Percentiles rank a stretch among this genome's conserved stretches.
phyloP scores from a whole-genome alignment of 73 alveolate genomes.

The Diophrys appendiculata region DNA sequence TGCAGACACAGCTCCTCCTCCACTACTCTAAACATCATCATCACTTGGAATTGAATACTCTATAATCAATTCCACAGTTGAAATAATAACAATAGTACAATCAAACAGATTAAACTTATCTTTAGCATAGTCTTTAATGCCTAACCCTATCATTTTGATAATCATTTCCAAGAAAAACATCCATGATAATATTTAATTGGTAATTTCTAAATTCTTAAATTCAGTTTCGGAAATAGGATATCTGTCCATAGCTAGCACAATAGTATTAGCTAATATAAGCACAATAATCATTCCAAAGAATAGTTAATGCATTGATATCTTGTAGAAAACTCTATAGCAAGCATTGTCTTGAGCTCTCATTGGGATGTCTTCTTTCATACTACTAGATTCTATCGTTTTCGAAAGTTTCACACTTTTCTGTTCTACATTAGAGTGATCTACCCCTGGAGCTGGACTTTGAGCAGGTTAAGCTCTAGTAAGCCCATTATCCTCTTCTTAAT shows the following conservation, averaged over 20 bases:
- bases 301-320: no score
- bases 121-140: conserved; percentile 62
- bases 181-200: conserved; percentile 23
- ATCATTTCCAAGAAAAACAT: conserved; percentile 65
- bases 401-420: no score
- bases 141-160: conserved; percentile 68
- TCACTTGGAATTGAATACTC: conserved; percentile 21
- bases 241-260: conserved; percentile 46
- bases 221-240: conserved; percentile 47
- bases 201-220: not conserved
- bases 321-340: no score
- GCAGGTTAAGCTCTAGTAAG: no score
- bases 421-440: no score
- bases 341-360: no score
- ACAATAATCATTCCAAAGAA: conserved; percentile 7
- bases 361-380: no score
- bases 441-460: no score
- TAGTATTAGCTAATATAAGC: conserved; percentile 47
- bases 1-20: conserved; percentile 69
- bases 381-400: no score
- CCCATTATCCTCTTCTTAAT: no score
- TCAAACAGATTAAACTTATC: conserved; percentile 78
- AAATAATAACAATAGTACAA: conserved; percentile 53
- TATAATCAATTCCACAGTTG: conserved; percentile 43
- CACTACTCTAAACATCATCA: conserved; percentile 13